phyloP scores from a whole-genome alignment of 768 basidiomycete species.

The Mycena chlorophos region DNA sequence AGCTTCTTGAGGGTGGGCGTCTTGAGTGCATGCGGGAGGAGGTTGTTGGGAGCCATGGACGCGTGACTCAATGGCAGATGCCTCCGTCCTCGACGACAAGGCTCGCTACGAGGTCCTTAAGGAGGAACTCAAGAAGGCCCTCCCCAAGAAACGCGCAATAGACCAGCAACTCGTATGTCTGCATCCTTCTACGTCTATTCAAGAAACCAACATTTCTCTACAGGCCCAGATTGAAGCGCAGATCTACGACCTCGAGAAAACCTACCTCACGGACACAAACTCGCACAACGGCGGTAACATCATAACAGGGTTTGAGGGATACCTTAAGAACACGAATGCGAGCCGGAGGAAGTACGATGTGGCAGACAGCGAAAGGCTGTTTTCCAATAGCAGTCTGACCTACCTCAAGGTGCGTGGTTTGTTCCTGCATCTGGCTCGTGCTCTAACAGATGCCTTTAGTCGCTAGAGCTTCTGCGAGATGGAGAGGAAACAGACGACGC shows the following conservation, averaged over 20 bases:
- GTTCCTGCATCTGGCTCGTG: neutral
- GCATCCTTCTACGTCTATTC: neutral
- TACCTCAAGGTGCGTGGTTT: slow-evolving; percentile 59
- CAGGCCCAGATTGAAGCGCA: slow-evolving; percentile 78
- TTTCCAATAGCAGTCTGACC: slow-evolving; percentile 79
- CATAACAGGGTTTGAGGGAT: slow-evolving; percentile 84
- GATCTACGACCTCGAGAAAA: slow-evolving; percentile 75
- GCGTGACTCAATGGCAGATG: slow-evolving; percentile 22
- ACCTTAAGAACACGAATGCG: slow-evolving; percentile 73
- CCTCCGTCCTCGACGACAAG: slow-evolving; percentile 54
- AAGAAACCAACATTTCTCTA: neutral
- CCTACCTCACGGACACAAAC: slow-evolving; percentile 77
- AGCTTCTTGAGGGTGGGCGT: slow-evolving; percentile 67
- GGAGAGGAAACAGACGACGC: slow-evolving; percentile 73
- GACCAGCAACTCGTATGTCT: slow-evolving; percentile 75
- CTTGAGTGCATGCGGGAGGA: slow-evolving; percentile 65
- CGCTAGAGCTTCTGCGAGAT: slow-evolving; percentile 72
- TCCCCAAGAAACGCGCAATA: slow-evolving; percentile 70
- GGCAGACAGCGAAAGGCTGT: slow-evolving; percentile 74
- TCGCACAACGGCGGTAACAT: slow-evolving; percentile 82
- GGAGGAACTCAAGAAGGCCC: slow-evolving; percentile 71
- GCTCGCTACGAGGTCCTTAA: slow-evolving; percentile 69
- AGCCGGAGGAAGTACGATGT: slow-evolving; percentile 74
- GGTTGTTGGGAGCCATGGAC: slow-evolving; percentile 3
- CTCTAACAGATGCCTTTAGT: no score